Conservation (phyloP, 805 yeast genomes). For the Diddensiella transvaalensis region DNA sequence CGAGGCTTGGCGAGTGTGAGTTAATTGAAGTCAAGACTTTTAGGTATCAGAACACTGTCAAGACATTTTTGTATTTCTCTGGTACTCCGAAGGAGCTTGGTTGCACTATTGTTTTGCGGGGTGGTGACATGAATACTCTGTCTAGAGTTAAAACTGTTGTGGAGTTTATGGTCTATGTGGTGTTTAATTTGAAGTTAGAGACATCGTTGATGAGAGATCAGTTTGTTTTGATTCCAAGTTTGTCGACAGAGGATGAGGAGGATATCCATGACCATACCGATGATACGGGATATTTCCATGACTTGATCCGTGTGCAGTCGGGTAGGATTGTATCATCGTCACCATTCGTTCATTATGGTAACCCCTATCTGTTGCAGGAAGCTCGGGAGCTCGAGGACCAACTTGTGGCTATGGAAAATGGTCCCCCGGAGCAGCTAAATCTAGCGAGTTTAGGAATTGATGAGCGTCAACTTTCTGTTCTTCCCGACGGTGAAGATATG, state of each 20-base stretch:
- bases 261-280: slow-evolving; percentile 5
- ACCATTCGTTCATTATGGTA: slow-evolving; percentile 72
- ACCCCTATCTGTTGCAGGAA: slow-evolving; percentile 59
- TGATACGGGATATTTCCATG: slow-evolving; percentile 22
- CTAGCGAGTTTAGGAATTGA: slow-evolving; percentile 7
- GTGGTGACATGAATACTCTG: slow-evolving; percentile 60
- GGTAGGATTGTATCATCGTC: slow-evolving; percentile 71
- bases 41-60: slow-evolving; percentile 46
- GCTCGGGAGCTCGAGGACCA: slow-evolving; percentile 51
- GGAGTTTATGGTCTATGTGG: slow-evolving; percentile 74
- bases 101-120: slow-evolving; percentile 82
- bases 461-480: slow-evolving; percentile 3
- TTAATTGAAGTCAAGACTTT: slow-evolving; percentile 68
- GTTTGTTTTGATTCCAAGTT: slow-evolving; percentile 43
- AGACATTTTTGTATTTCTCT: slow-evolving; percentile 72
- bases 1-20: slow-evolving; percentile 73
- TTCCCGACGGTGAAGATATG: slow-evolving; percentile 41
- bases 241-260: slow-evolving; percentile 2
- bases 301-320: slow-evolving; percentile 20
- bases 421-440: slow-evolving; percentile 14
- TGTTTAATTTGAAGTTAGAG: slow-evolving; percentile 78
- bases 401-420: slow-evolving; percentile 25
- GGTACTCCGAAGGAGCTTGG: slow-evolving; percentile 77
- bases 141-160: slow-evolving; percentile 70
- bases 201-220: slow-evolving; percentile 69